Percentiles rank a stretch among this genome's conserved stretches.
phyloP scores from a whole-genome alignment of 257 asterid species.

The Solanum corneliomulleri region DNA sequence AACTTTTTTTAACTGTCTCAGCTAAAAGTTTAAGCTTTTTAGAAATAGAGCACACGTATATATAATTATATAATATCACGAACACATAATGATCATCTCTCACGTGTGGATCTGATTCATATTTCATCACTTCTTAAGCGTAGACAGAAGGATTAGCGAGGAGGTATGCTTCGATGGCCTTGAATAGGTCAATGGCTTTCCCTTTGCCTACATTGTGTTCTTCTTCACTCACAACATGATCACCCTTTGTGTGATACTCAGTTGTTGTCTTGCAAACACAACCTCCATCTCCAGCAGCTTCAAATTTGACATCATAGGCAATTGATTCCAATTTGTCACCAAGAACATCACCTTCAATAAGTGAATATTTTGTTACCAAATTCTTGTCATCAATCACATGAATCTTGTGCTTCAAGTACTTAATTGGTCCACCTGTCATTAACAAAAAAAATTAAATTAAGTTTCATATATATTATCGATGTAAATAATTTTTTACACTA shows the following conservation, averaged over 20 bases:
- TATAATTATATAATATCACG: background rate
- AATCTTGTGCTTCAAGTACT: constrained; percentile 20
- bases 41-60: background rate
- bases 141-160: constrained; percentile 10
- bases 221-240: constrained; percentile 10
- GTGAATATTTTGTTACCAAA: background rate
- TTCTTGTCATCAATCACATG: constrained; percentile 16
- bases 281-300: constrained; percentile 18
- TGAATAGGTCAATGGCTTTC: constrained; percentile 7
- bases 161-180: constrained; percentile 22
- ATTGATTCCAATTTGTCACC: constrained; percentile 17
- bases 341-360: background rate
- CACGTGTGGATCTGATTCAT: background rate
- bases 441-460: background rate
- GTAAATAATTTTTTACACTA: background rate
- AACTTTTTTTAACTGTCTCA: background rate
- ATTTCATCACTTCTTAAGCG: background rate
- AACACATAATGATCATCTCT: background rate
- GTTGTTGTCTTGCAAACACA: constrained; percentile 15
- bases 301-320: constrained; percentile 12
- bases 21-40: background rate
- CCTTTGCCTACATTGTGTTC: constrained; percentile 23
- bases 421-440: constrained; percentile 7
- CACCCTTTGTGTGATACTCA: constrained; percentile 22
- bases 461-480: background rate